Percentiles rank a stretch among this genome's conserved stretches.
These are phyloP conservation scores for Trichoderma asperellum DNA, from an alignment of 2,329 filamentous ascomycete genomes.

Conservation along the genomic window DNA sequence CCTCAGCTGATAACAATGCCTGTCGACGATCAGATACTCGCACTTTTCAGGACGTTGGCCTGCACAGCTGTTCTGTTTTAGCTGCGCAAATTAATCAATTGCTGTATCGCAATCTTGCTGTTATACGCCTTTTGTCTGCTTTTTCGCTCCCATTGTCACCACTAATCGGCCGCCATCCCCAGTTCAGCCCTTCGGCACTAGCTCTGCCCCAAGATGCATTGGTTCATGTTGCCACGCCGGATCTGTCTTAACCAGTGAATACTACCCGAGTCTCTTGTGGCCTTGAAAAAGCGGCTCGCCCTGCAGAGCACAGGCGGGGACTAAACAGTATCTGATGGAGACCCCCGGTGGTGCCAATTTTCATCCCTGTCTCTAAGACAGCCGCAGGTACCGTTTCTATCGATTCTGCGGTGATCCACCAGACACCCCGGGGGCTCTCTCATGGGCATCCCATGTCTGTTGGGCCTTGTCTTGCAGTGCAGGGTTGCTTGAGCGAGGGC, in stretches of 20 bases:
- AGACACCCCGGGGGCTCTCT: conserved; percentile 31
- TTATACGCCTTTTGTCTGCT: background rate
- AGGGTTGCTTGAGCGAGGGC: conserved; percentile 34
- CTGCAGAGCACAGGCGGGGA: conserved; percentile 31
- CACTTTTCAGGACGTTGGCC: background rate
- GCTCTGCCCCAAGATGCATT: conserved; percentile 20
- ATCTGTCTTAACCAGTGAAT: conserved; percentile 28
- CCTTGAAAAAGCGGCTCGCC: conserved; percentile 24
- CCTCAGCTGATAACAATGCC: conserved; percentile 1
- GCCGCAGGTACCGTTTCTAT: conserved; percentile 40
- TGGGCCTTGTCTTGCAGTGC: conserved; percentile 25
- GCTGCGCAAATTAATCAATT: background rate
- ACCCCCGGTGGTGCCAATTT: conserved; percentile 30
- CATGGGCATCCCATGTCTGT: conserved; percentile 30
- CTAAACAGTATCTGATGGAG: conserved; percentile 31
- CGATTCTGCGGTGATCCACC: conserved; percentile 40
- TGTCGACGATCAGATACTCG: background rate
- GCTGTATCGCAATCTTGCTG: background rate
- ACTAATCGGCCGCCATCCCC: conserved; percentile 7
- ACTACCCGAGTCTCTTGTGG: conserved; percentile 23
- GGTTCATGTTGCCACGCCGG: conserved; percentile 29
- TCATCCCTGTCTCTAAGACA: conserved; percentile 33
- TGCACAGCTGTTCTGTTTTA: background rate
- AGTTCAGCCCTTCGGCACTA: conserved; percentile 28
- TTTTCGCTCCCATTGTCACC: conserved; percentile 2